phyloP scores from a whole-genome alignment of 2,329 filamentous ascomycete species.

The Allantophomopsis lycopodina region DNA sequence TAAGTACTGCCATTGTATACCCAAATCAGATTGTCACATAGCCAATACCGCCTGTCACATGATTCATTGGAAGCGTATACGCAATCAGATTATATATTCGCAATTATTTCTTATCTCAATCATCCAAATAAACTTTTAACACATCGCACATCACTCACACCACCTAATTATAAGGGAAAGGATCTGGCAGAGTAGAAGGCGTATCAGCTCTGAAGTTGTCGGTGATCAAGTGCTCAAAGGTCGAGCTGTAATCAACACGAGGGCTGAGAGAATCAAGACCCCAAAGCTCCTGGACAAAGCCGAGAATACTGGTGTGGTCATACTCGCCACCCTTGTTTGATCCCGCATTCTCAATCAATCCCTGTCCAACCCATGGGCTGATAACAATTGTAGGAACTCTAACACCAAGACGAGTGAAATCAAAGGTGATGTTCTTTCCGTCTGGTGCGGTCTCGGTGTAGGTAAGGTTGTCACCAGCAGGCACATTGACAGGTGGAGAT shows the following conservation, averaged over 20 bases:
- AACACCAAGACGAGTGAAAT: constrained; percentile 26
- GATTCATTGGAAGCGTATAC: too few relatives aligned
- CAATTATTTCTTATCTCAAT: too few relatives aligned
- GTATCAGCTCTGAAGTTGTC: constrained; percentile 10
- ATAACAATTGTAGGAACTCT: constrained; percentile 28
- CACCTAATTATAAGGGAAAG: constrained; percentile 3
- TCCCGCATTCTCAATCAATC: constrained; percentile 23
- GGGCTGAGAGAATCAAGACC: constrained; percentile 13
- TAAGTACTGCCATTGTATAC: too few relatives aligned
- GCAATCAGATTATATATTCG: too few relatives aligned
- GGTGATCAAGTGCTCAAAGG: constrained; percentile 14
- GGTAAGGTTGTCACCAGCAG: constrained; percentile 21
- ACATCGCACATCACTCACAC: too few relatives aligned
- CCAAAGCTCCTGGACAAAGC: constrained; percentile 27
- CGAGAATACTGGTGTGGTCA: constrained; percentile 28
- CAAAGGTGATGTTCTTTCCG: constrained; percentile 22
- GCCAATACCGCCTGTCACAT: too few relatives aligned
- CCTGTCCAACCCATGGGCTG: constrained; percentile 28
- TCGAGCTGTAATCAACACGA: constrained; percentile 8
- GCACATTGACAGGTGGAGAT: constrained; percentile 23
- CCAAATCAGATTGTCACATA: too few relatives aligned
- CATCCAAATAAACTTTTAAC: too few relatives aligned
- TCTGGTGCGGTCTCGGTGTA: constrained; percentile 21
- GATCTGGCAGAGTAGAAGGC: constrained; percentile 9
- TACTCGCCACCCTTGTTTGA: constrained; percentile 24